Conservation (phyloP, 2,329 filamentous ascomycete genomes). For the Aspergillus udagawae region DNA sequence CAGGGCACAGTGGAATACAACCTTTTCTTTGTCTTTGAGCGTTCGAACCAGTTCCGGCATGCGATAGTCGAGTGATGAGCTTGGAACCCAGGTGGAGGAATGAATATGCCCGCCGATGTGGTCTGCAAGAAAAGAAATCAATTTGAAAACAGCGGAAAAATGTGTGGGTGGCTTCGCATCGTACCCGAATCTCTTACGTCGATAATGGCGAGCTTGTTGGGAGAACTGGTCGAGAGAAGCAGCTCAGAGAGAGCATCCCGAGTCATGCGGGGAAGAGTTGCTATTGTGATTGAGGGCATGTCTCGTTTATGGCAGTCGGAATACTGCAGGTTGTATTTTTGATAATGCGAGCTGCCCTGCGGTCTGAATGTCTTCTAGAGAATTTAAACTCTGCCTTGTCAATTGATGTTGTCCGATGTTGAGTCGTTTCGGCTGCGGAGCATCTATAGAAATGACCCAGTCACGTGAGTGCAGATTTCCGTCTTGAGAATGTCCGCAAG, state of each 20-base stretch:
- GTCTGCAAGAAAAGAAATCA: conserved; percentile 49
- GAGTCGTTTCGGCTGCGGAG: neutral
- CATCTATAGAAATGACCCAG: neutral
- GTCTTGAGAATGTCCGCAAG: neutral
- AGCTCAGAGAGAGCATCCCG: conserved; percentile 64
- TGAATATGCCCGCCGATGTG: conserved; percentile 87
- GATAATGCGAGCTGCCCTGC: neutral
- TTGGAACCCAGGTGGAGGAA: conserved; percentile 71
- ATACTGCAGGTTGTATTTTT: neutral
- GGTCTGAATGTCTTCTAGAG: neutral
- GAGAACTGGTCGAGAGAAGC: conserved; percentile 51
- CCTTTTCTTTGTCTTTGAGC: conserved; percentile 70
- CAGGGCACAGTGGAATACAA: conserved; percentile 92
- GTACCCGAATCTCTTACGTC: conserved; percentile 83
- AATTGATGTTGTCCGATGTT: neutral
- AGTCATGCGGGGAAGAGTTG: conserved; percentile 62
- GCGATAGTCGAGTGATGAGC: conserved; percentile 65
- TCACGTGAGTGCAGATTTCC: conserved; percentile 6
- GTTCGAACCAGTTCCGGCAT: conserved; percentile 79
- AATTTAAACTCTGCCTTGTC: neutral
- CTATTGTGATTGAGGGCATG: conserved; percentile 57
- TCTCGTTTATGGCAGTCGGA: neutral
- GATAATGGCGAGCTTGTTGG: conserved; percentile 63
- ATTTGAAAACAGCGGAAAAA: neutral
- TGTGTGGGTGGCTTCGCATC: conserved; percentile 8